A percentile compares a stretch with the other conserved stretches of the same genome.
Evolutionary conservation across 75 land plant genomes (phyloP).

Genomic region (Cupressus sempervirens): DNA sequence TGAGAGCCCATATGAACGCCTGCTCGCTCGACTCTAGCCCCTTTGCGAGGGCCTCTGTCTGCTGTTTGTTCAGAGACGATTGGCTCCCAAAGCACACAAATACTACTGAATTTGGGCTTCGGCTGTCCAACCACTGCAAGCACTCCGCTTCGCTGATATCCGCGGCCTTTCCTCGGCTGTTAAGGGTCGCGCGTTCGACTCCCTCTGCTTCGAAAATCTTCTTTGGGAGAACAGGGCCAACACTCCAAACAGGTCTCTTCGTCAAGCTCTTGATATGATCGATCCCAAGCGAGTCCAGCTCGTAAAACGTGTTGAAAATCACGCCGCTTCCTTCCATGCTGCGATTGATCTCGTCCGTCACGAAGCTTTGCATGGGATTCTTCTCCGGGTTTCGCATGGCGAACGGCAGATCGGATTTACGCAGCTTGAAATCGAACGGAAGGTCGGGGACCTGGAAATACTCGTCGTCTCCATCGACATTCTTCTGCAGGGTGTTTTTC

Average conservation of each 20-base stretch:
- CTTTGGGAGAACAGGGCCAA: background rate
- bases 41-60: conserved; percentile 9
- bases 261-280: background rate
- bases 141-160: conserved; percentile 1
- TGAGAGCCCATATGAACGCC: conserved; percentile 24
- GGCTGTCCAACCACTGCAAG: conserved; percentile 19
- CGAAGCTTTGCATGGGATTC: background rate
- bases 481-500: background rate
- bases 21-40: conserved; percentile 21
- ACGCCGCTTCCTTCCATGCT: background rate
- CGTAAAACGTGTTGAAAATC: conserved; percentile 5
- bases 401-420: background rate
- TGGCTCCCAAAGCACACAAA: conserved; percentile 31
- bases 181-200: background rate
- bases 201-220: background rate
- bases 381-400: background rate
- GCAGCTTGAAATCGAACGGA: background rate
- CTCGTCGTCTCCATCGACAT: background rate
- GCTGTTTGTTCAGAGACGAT: conserved; percentile 9
- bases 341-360: background rate
- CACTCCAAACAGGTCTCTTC: background rate
- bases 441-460: background rate
- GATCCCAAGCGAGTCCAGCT: background rate
- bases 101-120: conserved; percentile 9
- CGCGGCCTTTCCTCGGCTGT: background rate